Conservation (phyloP, 2,329 filamentous ascomycete genomes). For the Verticillium isaacii region DNA sequence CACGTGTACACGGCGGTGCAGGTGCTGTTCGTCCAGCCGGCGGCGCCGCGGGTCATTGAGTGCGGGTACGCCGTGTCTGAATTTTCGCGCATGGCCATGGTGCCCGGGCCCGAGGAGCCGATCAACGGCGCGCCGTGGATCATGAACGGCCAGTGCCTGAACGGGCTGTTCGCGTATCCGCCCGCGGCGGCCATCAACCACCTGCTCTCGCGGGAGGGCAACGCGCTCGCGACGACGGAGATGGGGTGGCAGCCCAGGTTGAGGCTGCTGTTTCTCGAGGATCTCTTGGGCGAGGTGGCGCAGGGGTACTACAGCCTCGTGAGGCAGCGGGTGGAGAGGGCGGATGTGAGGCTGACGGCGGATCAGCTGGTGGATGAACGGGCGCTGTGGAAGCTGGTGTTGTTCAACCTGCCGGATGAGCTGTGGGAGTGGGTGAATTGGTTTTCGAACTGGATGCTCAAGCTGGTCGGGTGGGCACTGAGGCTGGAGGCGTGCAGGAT, state of each 20-base stretch:
- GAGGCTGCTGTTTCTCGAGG: not conserved
- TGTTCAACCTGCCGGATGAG: not conserved
- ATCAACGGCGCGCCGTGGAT: not conserved
- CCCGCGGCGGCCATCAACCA: not conserved
- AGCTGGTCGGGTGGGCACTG: not conserved
- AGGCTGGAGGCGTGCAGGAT: not conserved
- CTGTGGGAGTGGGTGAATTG: not conserved
- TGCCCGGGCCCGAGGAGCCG: not conserved
- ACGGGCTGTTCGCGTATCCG: not conserved
- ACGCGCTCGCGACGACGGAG: not conserved
- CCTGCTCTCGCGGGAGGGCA: not conserved
- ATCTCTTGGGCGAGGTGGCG: not conserved
- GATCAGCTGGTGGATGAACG: not conserved
- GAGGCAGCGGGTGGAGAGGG: not conserved
- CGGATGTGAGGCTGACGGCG: not conserved
- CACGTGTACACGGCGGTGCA: not conserved
- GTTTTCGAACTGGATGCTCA: not conserved
- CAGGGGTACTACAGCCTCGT: slow-evolving; percentile 10
- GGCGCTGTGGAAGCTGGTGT: not conserved
- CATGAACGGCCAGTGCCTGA: not conserved
- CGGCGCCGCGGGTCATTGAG: not conserved
- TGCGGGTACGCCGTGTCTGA: not conserved
- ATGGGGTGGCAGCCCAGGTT: not conserved
- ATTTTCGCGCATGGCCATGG: not conserved
- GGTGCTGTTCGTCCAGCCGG: not conserved